These are phyloP conservation scores for Wickerhamiella lipophila DNA, from an alignment of 805 yeast genomes.

Conservation along the genomic window DNA sequence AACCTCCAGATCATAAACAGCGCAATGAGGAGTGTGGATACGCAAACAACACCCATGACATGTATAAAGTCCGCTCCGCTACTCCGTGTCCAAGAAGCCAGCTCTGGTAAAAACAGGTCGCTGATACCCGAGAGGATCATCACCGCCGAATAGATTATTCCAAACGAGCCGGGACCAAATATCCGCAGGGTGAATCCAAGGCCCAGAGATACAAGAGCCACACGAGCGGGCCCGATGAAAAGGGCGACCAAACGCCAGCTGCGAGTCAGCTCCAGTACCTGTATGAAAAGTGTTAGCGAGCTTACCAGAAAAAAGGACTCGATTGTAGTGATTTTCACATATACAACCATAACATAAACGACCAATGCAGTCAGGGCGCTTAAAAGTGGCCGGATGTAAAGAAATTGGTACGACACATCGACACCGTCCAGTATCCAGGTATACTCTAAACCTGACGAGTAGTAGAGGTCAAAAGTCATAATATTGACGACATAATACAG, in stretches of 20 bases:
- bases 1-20: neutral
- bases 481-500: neutral
- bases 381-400: neutral
- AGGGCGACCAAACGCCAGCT: slow-evolving; percentile 8
- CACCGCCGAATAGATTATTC: slow-evolving; percentile 12
- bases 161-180: slow-evolving; percentile 11
- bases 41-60: neutral
- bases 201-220: neutral
- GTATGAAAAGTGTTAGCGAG: neutral
- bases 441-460: slow-evolving; percentile 11
- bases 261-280: slow-evolving; percentile 1
- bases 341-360: neutral
- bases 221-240: slow-evolving; percentile 3
- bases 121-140: slow-evolving; percentile 2
- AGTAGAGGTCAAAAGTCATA: slow-evolving; percentile 3
- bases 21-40: slow-evolving; percentile 10
- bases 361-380: slow-evolving; percentile 5
- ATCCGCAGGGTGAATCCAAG: slow-evolving; percentile 7
- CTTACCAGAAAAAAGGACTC: neutral
- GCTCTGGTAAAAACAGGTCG: slow-evolving; percentile 8
- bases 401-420: neutral
- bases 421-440: slow-evolving; percentile 1
- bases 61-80: neutral
- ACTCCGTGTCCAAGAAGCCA: slow-evolving; percentile 12
- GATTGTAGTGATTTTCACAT: neutral